Percentiles rank a stretch among this genome's conserved stretches.
phyloP scores from a whole-genome alignment of 2,329 filamentous ascomycete genomes.

The Pyrenochaeta sp. region DNA sequence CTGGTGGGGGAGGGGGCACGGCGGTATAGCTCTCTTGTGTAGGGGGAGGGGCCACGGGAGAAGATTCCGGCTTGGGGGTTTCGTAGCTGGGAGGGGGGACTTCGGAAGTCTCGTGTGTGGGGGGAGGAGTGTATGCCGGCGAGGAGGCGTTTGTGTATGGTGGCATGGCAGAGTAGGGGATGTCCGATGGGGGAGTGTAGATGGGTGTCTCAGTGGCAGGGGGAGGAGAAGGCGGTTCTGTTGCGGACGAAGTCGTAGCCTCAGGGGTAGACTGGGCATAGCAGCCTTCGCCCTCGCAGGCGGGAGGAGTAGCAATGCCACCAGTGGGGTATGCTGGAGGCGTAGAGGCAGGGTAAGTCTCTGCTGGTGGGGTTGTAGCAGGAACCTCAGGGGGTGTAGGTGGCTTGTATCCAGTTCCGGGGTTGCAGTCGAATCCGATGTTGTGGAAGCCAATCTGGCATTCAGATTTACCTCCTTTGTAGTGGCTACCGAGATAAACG shows the following conservation, averaged over 20 bases:
- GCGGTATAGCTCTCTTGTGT: conserved; percentile 9
- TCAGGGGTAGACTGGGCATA: conserved; percentile 15
- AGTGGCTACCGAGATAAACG: conserved; percentile 64
- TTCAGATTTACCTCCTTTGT: conserved; percentile 59
- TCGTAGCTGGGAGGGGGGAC: conserved; percentile 9
- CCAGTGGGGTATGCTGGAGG: conserved; percentile 11
- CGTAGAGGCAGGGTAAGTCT: conserved; percentile 12
- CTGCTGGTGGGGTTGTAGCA: conserved; percentile 13
- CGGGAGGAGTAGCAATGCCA: conserved; percentile 1
- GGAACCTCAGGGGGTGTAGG: conserved; percentile 22
- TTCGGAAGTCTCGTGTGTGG: conserved; percentile 7
- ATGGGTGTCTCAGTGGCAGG: conserved; percentile 6
- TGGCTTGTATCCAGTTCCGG: conserved; percentile 30
- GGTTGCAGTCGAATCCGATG: conserved; percentile 76
- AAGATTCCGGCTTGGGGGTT: no score
- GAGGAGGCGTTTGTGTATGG: conserved; percentile 27
- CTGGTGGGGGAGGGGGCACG: conserved; percentile 10
- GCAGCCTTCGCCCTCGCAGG: conserved; percentile 4
- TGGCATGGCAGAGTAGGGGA: conserved; percentile 9
- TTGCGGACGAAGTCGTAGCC: conserved; percentile 13
- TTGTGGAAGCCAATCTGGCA: conserved; percentile 78
- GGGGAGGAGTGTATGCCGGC: conserved; percentile 17
- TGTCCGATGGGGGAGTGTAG: conserved; percentile 3
- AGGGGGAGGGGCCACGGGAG: conserved; percentile 11
- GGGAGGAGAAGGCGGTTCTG: conserved; percentile 9